A percentile compares a stretch with the other conserved stretches of the same genome.
phyloP scores from a whole-genome alignment of 345 rosid genomes.

The Bretschneidera sinensis region DNA sequence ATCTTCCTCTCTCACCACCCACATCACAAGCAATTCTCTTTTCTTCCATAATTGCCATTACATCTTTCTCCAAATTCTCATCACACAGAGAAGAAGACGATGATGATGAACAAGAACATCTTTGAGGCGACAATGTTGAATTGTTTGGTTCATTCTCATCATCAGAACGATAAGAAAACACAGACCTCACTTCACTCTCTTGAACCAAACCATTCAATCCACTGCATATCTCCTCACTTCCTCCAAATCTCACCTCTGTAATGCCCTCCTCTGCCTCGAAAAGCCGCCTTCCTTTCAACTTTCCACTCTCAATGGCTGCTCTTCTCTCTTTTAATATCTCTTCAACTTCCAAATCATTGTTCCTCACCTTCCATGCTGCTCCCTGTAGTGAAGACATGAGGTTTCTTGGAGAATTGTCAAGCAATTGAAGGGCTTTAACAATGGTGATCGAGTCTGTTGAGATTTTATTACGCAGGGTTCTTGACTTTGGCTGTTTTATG shows the following conservation, averaged over 20 bases:
- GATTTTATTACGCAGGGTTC: constrained; percentile 19
- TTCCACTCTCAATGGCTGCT: constrained; percentile 38
- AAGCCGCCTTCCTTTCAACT: constrained; percentile 39
- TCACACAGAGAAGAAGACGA: not conserved
- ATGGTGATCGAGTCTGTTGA: constrained; percentile 23
- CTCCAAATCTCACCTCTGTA: constrained; percentile 13
- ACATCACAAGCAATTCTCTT: not conserved
- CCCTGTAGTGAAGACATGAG: constrained; percentile 50
- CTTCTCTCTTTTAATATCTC: constrained; percentile 38
- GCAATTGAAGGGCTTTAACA: constrained; percentile 19
- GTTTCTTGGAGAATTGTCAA: constrained; percentile 39
- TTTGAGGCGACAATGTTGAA: not conserved
- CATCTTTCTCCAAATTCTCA: not conserved
- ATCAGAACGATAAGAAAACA: constrained; percentile 19
- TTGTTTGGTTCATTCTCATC: constrained; percentile 8
- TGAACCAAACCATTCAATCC: constrained; percentile 8
- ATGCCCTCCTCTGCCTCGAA: constrained; percentile 13
- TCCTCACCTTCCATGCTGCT: constrained; percentile 35
- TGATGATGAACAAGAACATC: not conserved
- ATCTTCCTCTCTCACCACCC: not conserved
- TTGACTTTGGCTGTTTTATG: constrained; percentile 26
- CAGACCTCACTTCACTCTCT: constrained; percentile 24
- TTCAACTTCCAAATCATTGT: constrained; percentile 28
- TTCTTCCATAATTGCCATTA: not conserved
- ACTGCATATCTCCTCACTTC: constrained; percentile 14